Base-by-base conservation (phyloP, 345 rosid genomes). In the Eutrema japonicum region DNA sequence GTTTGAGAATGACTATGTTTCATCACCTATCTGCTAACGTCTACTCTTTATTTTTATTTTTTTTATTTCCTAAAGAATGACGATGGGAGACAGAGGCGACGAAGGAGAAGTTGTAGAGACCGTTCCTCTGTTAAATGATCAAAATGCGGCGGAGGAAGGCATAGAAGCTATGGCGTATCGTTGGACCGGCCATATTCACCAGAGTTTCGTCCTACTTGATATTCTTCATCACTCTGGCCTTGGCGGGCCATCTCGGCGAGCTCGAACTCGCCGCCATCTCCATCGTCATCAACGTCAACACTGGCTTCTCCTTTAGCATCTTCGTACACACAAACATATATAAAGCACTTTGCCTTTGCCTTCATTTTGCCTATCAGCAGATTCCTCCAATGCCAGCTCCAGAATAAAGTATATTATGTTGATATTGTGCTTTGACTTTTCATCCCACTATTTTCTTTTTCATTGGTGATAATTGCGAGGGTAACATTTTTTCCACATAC, bases 241-340 rank as follows among this genome's bases (percentile, higher is more conserved):
- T 52, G 5, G 57, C 57, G 1, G 56, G 56, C 56, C 56, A 51
- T n/a, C 56, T 51, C 14, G 56, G 56, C 56, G 56, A 51, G 56
- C 16, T 52, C 2, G 57, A 52, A 12, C 57, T 52, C 16, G 57
- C 57, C 2, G 37, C 57, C n/a, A 52, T 52, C 4, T 52, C 57
- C n/a, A 52, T 52, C 3, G 8, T 53, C 37, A 53, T 6, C 37
- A 53, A 52, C 37, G 16, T 53, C 37, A 10, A 30, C 58, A 29
- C 11, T 8, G 37, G 91, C 13, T 83, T 91, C 56, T 87, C 84
- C 74, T 79, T 80, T 10, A 88, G 97, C 56, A 84, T 91, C 70
- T 6, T 88, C 82, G 97, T 87, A 88, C 2, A 18, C 42, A 18
- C 35, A 26, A 16, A 38, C 46, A 4, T 13, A 58, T 8, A 40